Percentiles rank a stretch among this genome's conserved stretches.
phyloP scores from a whole-genome alignment of 2,329 filamentous ascomycete species.

The Alternaria triticimaculans region DNA sequence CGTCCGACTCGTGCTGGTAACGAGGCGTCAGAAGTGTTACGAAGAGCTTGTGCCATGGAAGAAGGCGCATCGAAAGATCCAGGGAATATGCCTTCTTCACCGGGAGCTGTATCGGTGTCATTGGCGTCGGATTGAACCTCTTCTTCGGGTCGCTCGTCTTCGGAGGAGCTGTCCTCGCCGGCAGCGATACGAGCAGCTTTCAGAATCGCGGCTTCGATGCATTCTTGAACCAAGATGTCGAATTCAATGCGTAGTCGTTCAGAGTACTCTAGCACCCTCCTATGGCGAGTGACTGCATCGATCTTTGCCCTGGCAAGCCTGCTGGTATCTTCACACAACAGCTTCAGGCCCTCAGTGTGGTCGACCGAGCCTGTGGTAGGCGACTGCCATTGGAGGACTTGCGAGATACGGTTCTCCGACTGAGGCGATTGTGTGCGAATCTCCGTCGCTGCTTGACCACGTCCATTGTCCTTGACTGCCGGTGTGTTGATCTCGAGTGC shows the following conservation, averaged over 20 bases:
- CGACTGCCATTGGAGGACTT: conserved; percentile 96
- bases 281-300: conserved; percentile 89
- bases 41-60: conserved; percentile 63
- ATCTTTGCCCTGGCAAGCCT: conserved; percentile 85
- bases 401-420: conserved; percentile 91
- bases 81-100: conserved; percentile 64
- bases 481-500: conserved; percentile 93
- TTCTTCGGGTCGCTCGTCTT: conserved; percentile 50
- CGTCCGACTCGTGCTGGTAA: conserved; percentile 54
- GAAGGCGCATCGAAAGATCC: conserved; percentile 65
- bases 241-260: conserved; percentile 96
- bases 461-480: conserved; percentile 80
- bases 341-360: conserved; percentile 86
- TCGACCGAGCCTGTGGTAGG: conserved; percentile 90
- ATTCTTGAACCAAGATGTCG: conserved; percentile 90
- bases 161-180: conserved; percentile 82
- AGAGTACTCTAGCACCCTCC: conserved; percentile 92
- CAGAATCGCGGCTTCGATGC: conserved; percentile 87
- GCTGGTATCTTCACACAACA: conserved; percentile 90
- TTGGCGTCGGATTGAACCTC: conserved; percentile 57
- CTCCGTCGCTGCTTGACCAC: conserved; percentile 71
- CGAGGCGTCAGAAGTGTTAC: conserved; percentile 60
- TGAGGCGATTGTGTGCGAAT: conserved; percentile 93
- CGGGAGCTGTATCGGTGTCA: conserved; percentile 46
- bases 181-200: conserved; percentile 89